Base-by-base conservation (phyloP, 139 green algal genomes). In the Tetraselmis striata region DNA sequence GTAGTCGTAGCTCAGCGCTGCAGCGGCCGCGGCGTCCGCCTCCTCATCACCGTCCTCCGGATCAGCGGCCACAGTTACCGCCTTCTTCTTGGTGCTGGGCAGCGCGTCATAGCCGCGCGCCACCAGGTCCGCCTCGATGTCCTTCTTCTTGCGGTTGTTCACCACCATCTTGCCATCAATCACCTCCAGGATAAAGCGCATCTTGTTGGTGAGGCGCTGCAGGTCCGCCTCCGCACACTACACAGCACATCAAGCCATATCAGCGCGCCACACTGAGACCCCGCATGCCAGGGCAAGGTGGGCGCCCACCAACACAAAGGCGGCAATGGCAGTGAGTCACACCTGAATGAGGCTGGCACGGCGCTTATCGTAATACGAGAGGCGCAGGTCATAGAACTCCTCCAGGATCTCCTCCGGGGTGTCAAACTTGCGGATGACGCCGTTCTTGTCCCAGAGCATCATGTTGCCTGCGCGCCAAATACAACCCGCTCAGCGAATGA, bases 131-230 rank as follows among this genome's bases (percentile, higher is more conserved):
- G 81, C 86, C 88, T 97, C 90, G 2, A 99, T 90, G 45, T 96
- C 94, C 0, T 88, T 89, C 77, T 91, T 91, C 87, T 95, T 96
- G 81, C 94, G 90, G 85, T 97, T 97, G 90, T 74, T 90, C 74
- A 99, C 83, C n/a, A 91, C 85, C 28, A 99, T 87, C 31, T 91
- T 82, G n/a, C 93, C 92, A 1, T 86, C 29, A 31, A 98, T 92
- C 28, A 99, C 96, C 2, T 93, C 93, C 67, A 96, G 83, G 81
- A 99, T 99, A 91, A 99, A 99, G 78, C 94, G 90, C 31, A 94
- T 89, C 81, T 94, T 92, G 89, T 98, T 98, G 85, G 86, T 87
- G n/a, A 97, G 84, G 76, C 91, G 90, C 78, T 84, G 82, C 86
- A 97, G 82, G 79, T 98, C 92, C 30, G 83, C 83, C 84, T 95